Base-by-base conservation (phyloP, 352 stramenopile genomes). In the Globisporangium nunn region DNA sequence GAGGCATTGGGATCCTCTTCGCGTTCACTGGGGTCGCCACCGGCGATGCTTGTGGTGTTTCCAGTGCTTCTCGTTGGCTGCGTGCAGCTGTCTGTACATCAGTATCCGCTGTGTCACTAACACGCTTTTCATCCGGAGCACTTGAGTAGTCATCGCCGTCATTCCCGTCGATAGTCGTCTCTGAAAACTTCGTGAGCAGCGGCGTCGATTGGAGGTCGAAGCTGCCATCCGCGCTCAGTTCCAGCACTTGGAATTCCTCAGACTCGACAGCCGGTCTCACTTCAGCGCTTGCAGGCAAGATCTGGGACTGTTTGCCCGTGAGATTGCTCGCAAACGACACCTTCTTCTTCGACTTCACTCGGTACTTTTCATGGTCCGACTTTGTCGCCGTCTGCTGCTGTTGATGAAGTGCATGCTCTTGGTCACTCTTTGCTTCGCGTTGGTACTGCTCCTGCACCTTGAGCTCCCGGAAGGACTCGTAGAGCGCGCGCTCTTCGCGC, bases 401-500 rank as follows among this genome's bases (percentile, higher is more conserved):
- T 39, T 17, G 33, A 0, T 4, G 49, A 29, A 59, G 41, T 56
- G 33, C 28, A 15, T 62, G 37, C 4, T 58, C 10, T 15, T 39
- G 29, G 4, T 23, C 72, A 31, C 17, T 59, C 46, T 54, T 41
- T 37, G 39, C 50, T 29, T 59, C 39, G 62, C 4, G 17, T 58
- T 17, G 11, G n/a, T 57, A 35, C 7, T 57, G 40, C 7, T 77
- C 58, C 31, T 64, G 48, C 30, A 66, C 45, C 30, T 82, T 63
- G 2, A 85, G 51, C 43, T 82, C 56, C 41, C 66, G 66, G 55
- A 93, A 88, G 5, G 80, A 90, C 30, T 85, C 76, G 58, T 90
- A 93, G 67, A 93, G 74, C n/a, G 67, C 76, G 43, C 65, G 41
- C 79, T 93, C 83, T 70, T 93, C 83, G 12, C 80, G 73, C 50